Evolutionary conservation across 2,329 filamentous ascomycete species (phyloP), one percentile per base, ranked within the genome.

Genomic region (Diaporthe aspalathi): DNA sequence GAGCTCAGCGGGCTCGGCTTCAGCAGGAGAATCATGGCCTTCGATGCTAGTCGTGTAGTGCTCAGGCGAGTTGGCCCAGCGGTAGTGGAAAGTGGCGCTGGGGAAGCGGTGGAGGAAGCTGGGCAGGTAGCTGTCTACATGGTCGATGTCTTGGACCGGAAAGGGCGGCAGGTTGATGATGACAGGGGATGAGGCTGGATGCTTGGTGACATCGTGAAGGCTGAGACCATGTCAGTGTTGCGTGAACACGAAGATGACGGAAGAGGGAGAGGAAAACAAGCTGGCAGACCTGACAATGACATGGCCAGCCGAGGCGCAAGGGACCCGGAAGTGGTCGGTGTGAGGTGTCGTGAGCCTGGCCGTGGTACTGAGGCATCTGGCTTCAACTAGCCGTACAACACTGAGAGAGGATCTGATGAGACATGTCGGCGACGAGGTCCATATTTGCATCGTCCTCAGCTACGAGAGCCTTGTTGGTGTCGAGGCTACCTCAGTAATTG

Each of bases 51-150:
- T 20, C 9, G 9, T 2, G 22, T 11, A 4, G 11, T 27, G 5
- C 32, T 24, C 35, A 2, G 2, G 22, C 3, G 45, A 45, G 50
- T 76, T 78, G 9, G 77, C 77, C 89, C 90, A 91, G 20, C 89
- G 84, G 77, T 91, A 91, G 76, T 90, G 87, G 76, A 91, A 87
- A 69, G 84, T 84, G 7, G 85, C 88, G 0, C 87, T 83, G 1
- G 88, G 84, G 45, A 81, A 81, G 17, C 78, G 78, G 16, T 77
- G 80, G 40, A 85, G 79, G 71, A 85, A 86, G 12, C 74, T 74
- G 35, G 86, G 84, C 29, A 87, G 74, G 40, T 79, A 71, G 12
- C 75, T 70, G 40, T 60, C 45, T 16, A 74, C 73, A 17, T 74
- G 69, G 2, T 76, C 72, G 9, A 74, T 72, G 65, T 79, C 72